Base-by-base conservation (phyloP, 1,139 yeast species). In the Zygoascus sp. region DNA sequence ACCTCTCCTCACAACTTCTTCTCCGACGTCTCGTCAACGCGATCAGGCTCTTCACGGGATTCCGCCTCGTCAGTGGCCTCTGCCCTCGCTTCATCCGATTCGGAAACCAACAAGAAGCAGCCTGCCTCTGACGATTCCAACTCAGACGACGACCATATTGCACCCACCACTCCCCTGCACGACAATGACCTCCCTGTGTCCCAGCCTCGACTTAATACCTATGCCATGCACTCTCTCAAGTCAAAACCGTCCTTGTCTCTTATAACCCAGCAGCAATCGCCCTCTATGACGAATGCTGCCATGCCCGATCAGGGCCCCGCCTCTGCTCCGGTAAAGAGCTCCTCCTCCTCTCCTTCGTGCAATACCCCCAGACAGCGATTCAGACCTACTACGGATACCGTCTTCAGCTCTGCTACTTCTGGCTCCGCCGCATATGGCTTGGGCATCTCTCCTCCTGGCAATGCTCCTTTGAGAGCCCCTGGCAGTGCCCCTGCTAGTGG, bases 151-250 rank as follows among this genome's bases (percentile, higher is more conserved):
- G 51, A 35, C 38, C 32, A 23, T 19, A 21, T 30, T 16, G 22
- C 44, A 15, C 35, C 36, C 15, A n/a, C 17, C n/a, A 34, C 37
- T 15, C 25, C 21, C 16, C 21, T 32, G 15, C 15, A 32, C 10
- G 32, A 20, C 13, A n/a, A n/a, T n/a, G 20, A 20, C 16, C 28
- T 2, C 8, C 28, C n/a, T 3, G 16, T 28, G 21, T 13, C 35
- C 8, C 35, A 25, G 9, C 37, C 40, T 1, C 52, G 53, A 38
- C 53, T 56, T 27, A 54, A 55, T 42, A 54, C 58, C 8, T 54
- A 56, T 36, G 55, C 57, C n/a, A 51, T 55, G 23, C 48, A 49
- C 23, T 48, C 58, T 8, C 47, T 55, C 34, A 56, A 56, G 42
- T 52, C 58, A 8, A 46, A 50, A 17, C 51, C 57, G 7, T 48